A percentile compares a stretch with the other conserved stretches of the same genome.
These are phyloP conservation scores for Fusarium staphyleae DNA, from an alignment of 2,329 filamentous ascomycete genomes.

Conservation along the genomic window DNA sequence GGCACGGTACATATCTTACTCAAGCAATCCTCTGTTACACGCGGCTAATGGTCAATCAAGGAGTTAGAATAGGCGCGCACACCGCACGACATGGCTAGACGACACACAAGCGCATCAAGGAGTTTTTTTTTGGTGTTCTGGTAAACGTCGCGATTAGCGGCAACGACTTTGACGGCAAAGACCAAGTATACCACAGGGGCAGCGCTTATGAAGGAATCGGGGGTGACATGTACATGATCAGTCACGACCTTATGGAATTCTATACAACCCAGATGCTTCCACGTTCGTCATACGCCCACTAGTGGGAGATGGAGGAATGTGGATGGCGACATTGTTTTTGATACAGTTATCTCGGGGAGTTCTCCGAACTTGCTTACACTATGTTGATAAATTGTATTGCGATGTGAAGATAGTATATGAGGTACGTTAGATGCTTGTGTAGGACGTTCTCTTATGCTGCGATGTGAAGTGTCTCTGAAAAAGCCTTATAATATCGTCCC, in stretches of 20 bases:
- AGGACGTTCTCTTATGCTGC: too few species aligned
- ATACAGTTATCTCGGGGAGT: too few species aligned
- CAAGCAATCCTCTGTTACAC: neutral
- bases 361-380: too few species aligned
- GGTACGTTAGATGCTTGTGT: too few species aligned
- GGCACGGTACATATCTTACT: constrained; percentile 25
- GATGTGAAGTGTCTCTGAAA: too few species aligned
- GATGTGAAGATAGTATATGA: too few species aligned
- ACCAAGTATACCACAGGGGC: constrained; percentile 34
- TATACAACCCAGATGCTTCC: neutral
- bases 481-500: too few species aligned
- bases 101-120: constrained; percentile 24
- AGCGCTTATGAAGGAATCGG: constrained; percentile 20
- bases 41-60: constrained; percentile 11
- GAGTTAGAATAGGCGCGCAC: constrained; percentile 28
- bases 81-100: constrained; percentile 26
- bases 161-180: constrained; percentile 33
- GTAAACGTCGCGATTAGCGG: constrained; percentile 24
- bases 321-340: too few species aligned
- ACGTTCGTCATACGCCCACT: neutral
- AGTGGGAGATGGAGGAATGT: neutral
- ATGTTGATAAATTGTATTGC: too few species aligned
- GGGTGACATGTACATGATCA: constrained; percentile 24
- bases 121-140: constrained; percentile 34
- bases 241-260: constrained; percentile 21